phyloP scores from a whole-genome alignment of 225 moss, liverwort and hornwort genomes.

The Neckera pumila region DNA sequence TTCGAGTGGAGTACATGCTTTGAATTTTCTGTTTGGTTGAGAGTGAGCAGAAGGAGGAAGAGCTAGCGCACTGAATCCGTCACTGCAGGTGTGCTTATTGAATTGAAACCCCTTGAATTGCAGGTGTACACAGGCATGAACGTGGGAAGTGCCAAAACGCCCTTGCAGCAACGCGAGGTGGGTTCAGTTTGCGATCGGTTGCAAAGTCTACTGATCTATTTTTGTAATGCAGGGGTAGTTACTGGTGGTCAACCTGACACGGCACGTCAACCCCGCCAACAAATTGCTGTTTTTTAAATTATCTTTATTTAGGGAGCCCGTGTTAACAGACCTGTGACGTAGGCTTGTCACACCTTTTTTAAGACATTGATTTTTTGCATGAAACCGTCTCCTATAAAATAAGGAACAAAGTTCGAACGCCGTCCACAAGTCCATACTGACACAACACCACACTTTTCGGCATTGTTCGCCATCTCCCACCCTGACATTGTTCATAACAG shows the following conservation, averaged over 20 bases:
- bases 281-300: background rate
- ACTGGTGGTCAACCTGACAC: background rate
- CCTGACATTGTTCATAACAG: background rate
- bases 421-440: background rate
- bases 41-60: background rate
- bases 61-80: background rate
- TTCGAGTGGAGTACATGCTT: background rate
- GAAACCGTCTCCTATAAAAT: background rate
- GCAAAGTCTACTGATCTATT: background rate
- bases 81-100: background rate
- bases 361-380: background rate
- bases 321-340: background rate
- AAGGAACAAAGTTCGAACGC: background rate
- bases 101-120: background rate
- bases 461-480: background rate
- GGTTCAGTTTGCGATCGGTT: background rate
- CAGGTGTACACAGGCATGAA: constrained; percentile 46
- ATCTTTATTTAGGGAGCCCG: background rate
- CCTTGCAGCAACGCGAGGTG: constrained; percentile 29
- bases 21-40: background rate
- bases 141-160: constrained; percentile 50
- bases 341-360: background rate
- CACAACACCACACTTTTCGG: background rate
- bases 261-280: background rate
- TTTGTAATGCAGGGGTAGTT: background rate